Conservation (phyloP, 305 asterid species). For the Ajuga reptans region DNA sequence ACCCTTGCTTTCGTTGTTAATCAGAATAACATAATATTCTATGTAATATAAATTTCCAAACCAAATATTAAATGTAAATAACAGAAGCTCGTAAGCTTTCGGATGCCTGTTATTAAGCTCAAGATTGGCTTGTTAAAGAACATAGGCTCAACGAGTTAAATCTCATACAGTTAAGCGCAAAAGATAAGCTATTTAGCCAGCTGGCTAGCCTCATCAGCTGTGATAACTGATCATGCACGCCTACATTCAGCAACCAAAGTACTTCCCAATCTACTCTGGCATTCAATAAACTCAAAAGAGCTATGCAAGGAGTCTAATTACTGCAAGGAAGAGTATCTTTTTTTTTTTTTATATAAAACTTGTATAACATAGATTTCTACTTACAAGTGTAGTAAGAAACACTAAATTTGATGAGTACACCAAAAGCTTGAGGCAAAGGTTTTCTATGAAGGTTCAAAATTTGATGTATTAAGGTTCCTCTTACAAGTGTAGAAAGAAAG, state of each 20-base stretch:
- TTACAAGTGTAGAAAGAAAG: neutral
- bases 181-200: neutral
- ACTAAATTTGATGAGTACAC: neutral
- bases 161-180: neutral
- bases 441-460: too few relatives aligned
- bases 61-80: neutral
- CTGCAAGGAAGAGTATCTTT: neutral
- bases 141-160: neutral
- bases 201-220: neutral
- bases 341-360: neutral
- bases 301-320: neutral
- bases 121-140: neutral
- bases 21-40: neutral
- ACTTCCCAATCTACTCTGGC: neutral
- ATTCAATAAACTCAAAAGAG: neutral
- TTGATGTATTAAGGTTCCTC: too few relatives aligned
- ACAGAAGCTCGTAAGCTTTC: neutral
- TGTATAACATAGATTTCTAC: neutral
- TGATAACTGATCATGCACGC: neutral
- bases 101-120: neutral
- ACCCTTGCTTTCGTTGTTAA: neutral
- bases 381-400: neutral
- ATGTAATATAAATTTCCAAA: neutral
- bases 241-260: slow-evolving; percentile 1
- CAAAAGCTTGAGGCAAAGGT: too few relatives aligned